These are phyloP conservation scores for Trametes punicea DNA, from an alignment of 768 basidiomycete species.

Conservation along the genomic window DNA sequence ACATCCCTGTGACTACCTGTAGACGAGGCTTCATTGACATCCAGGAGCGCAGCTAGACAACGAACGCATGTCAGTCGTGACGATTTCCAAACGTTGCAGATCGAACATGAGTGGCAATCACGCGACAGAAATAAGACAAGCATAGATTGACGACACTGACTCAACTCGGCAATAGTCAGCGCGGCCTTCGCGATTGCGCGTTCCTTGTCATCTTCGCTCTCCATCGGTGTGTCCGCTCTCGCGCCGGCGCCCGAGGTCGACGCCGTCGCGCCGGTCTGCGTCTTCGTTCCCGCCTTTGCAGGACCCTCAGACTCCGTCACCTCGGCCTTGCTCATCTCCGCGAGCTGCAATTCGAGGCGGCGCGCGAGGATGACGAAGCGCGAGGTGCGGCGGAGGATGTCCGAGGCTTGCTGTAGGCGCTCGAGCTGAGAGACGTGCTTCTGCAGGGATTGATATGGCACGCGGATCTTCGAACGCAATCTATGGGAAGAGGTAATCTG, in stretches of 20 bases:
- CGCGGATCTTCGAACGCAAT: conserved; percentile 80
- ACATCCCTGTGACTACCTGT: neutral
- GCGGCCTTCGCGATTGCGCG: conserved; percentile 90
- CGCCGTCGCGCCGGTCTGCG: conserved; percentile 9
- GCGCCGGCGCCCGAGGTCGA: neutral
- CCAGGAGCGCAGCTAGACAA: conserved; percentile 15
- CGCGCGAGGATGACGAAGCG: conserved; percentile 83
- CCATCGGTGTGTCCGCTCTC: conserved; percentile 27
- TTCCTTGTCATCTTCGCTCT: conserved; percentile 76
- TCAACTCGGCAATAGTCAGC: conserved; percentile 87
- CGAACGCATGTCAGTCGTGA: neutral
- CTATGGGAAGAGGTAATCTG: conserved; percentile 37
- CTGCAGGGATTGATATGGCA: conserved; percentile 76
- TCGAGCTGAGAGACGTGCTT: conserved; percentile 68
- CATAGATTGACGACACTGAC: conserved; percentile 42
- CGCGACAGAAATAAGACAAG: too few relatives aligned
- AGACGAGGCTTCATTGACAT: conserved; percentile 1
- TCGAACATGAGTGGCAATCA: neutral
- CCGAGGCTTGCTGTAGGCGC: conserved; percentile 78
- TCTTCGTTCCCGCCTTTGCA: conserved; percentile 9
- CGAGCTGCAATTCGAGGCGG: conserved; percentile 83
- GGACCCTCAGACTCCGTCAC: conserved; percentile 2
- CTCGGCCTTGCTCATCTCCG: conserved; percentile 47
- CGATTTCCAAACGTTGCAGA: neutral
- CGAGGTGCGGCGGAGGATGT: conserved; percentile 78